Base-by-base conservation (phyloP, 148 eudicot genomes). In the Polygonum maritimum region DNA sequence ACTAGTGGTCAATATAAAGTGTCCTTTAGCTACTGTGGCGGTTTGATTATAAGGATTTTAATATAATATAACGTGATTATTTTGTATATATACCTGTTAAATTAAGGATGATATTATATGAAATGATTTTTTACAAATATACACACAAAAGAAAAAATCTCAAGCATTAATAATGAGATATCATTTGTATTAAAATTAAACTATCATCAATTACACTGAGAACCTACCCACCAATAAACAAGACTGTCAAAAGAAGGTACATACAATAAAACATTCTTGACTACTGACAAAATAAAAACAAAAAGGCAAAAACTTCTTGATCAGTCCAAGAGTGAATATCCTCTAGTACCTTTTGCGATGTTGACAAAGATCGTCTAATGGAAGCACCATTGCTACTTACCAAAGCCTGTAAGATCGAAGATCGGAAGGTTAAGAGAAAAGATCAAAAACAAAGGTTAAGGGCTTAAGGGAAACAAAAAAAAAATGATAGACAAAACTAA, bases 191-290 rank as follows among this genome's bases (percentile, higher is more conserved):
- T n/a, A n/a, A n/a, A n/a, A n/a, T n/a, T n/a, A n/a, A n/a, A n/a
- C 31, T 26, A 26, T 26, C 31, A 26, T 26, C 31, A 26, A 26
- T 26, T 26, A 26, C 31, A 26, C 92, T 96, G 48, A 89, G 80
- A 79, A 82, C 89, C 99, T 94, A 86, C 41, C 31, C 4, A 67
- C 18, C 71, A 67, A 35, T 57, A 31, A 41, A 73, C 58, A 77
- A 26, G 13, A n/a, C 10, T 54, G 60, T 54, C 60, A 54, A 1
- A 54, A 4, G 60, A 54, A 5, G 5, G 60, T 80, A 38, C 21
- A 16, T 35, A 35, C 3, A 36, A 36, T 14, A 7, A 36, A 57
- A 35, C 45, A 26, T 15, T 67, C 5, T 15, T 67, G 1, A 26
- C 31, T 0, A 26, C 31, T 26, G 0, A 16, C 5, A 14, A 4